A percentile compares a stretch with the other conserved stretches of the same genome.
Evolutionary conservation across 345 rosid species (phyloP).

Genomic region (Eucalyptus polyanthemos): DNA sequence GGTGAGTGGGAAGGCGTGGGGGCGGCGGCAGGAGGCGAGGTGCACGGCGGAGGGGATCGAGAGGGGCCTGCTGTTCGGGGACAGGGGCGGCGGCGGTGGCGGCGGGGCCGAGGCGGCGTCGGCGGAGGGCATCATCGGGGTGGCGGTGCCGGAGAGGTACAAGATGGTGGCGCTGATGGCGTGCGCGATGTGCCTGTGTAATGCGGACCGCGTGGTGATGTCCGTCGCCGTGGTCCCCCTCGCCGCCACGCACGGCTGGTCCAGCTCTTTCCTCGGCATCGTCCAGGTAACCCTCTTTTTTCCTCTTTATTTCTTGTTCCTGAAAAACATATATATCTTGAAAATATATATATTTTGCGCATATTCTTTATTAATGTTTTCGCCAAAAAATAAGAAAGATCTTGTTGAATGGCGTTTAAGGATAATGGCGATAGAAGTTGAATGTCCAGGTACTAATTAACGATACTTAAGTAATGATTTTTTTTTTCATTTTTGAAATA

Average conservation of each 20-base stretch:
- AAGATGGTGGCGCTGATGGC: slow-evolving; percentile 79
- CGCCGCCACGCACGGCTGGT: slow-evolving; percentile 79
- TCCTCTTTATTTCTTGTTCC: not conserved
- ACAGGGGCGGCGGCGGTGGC: slow-evolving; percentile 13
- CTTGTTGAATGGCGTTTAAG: not conserved
- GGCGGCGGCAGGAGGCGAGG: slow-evolving; percentile 1
- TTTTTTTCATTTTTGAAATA: not conserved
- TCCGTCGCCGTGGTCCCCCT: slow-evolving; percentile 92
- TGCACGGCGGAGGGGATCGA: slow-evolving; percentile 76
- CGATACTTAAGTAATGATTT: not conserved
- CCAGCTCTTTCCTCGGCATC: slow-evolving; percentile 76
- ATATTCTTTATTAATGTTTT: not conserved
- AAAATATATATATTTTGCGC: not conserved
- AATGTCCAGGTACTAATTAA: not conserved
- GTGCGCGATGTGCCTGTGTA: slow-evolving; percentile 75
- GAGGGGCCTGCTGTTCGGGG: slow-evolving; percentile 28
- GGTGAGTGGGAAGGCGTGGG: not conserved
- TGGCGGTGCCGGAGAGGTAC: slow-evolving; percentile 49
- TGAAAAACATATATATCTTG: not conserved
- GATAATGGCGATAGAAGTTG: not conserved
- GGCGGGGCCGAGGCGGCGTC: not conserved
- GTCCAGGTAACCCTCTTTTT: slow-evolving; percentile 59
- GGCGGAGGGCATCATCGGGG: not conserved
- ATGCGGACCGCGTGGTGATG: slow-evolving; percentile 93
- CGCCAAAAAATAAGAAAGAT: not conserved